phyloP scores from a whole-genome alignment of 164 flowering plant genomes.

The Magnolia sinica region DNA sequence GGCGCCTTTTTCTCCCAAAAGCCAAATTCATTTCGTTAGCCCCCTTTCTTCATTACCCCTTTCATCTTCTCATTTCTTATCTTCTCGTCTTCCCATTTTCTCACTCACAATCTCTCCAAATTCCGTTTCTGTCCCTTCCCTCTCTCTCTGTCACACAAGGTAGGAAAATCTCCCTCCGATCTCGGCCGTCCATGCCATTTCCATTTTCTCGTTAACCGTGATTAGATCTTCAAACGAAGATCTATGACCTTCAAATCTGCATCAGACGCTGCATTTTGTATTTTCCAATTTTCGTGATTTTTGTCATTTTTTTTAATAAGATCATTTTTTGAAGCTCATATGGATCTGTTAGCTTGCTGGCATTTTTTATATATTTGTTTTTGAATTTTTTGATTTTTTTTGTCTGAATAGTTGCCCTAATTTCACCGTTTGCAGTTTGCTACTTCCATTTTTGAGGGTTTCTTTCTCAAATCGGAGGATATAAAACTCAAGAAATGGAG shows the following conservation, averaged over 20 bases:
- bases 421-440: neutral
- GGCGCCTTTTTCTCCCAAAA: conserved; percentile 3
- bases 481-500: conserved; percentile 5
- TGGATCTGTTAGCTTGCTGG: neutral
- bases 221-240: neutral
- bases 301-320: too few species aligned
- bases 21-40: neutral
- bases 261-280: neutral
- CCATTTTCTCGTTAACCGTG: neutral
- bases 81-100: neutral
- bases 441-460: neutral
- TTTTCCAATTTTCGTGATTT: neutral
- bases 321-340: neutral
- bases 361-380: too few species aligned
- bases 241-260: neutral
- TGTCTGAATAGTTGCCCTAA: neutral
- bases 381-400: neutral
- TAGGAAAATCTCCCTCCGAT: neutral
- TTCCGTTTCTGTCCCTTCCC: neutral
- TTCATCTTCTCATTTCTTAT: neutral
- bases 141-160: neutral
- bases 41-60: neutral
- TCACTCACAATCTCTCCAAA: neutral
- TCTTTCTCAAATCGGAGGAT: neutral
- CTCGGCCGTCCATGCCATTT: too few species aligned